Evolutionary conservation across 2,329 filamentous ascomycete species (phyloP).

Genomic region (Ophiostoma fasciatum): DNA sequence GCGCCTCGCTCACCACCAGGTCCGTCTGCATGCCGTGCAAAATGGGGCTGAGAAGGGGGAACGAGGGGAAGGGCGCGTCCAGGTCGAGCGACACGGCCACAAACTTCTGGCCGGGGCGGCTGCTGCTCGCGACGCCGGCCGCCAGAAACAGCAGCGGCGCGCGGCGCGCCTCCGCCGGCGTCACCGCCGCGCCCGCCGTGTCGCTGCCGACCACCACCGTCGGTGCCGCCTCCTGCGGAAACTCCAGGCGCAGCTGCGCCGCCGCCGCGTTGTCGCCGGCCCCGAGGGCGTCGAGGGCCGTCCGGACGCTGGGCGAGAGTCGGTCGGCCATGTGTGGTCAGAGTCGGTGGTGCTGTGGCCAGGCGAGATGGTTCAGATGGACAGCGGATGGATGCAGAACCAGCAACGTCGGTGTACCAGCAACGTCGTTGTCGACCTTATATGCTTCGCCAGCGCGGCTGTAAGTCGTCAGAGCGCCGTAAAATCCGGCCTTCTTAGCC

Average conservation of each 20-base stretch:
- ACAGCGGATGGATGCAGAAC: too few species aligned
- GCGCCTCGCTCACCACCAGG: constrained; percentile 11
- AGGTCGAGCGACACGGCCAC: constrained; percentile 28
- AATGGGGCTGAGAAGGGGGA: constrained; percentile 26
- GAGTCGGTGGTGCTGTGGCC: too few species aligned
- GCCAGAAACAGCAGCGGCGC: neutral
- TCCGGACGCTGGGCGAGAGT: neutral
- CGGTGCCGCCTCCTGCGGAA: neutral
- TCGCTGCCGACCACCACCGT: neutral
- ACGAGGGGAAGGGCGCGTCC: constrained; percentile 30
- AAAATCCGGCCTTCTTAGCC: too few species aligned
- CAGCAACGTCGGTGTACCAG: too few species aligned
- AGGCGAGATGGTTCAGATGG: too few species aligned
- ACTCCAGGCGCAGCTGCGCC: constrained; percentile 2
- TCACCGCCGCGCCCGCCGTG: neutral
- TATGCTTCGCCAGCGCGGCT: too few species aligned
- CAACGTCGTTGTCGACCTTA: too few species aligned
- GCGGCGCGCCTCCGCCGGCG: neutral
- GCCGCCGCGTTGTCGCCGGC: neutral
- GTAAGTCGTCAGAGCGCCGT: too few species aligned
- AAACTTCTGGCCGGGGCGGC: constrained; percentile 15
- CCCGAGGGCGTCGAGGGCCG: neutral
- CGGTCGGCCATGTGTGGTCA: constrained; percentile 1
- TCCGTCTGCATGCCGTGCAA: constrained; percentile 32
- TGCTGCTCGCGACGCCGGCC: neutral